Percentiles rank a stretch among this genome's conserved stretches.
Conservation (phyloP, 2,329 filamentous ascomycete species). For the Aspergillus luchuensis region DNA sequence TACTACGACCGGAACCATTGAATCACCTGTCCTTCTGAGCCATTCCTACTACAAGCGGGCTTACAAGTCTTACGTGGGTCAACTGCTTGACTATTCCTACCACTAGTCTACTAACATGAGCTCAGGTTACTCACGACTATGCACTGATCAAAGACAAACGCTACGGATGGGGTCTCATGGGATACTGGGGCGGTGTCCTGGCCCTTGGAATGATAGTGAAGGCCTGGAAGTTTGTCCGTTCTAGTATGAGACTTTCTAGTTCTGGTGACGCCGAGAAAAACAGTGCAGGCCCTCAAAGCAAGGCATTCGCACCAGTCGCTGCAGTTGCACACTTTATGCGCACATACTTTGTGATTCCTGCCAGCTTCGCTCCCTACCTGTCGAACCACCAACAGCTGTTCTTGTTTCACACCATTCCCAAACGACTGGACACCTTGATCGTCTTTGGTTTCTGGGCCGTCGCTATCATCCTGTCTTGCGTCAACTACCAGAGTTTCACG, state of each 20-base stretch:
- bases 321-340: background rate
- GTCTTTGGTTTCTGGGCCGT: constrained; percentile 18
- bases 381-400: constrained; percentile 15
- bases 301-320: background rate
- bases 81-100: background rate
- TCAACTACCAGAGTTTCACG: constrained; percentile 19
- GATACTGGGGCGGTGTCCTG: constrained; percentile 19
- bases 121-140: constrained; percentile 19
- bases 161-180: constrained; percentile 20
- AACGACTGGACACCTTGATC: constrained; percentile 14
- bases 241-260: background rate
- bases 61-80: constrained; percentile 10
- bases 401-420: constrained; percentile 17
- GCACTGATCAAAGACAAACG: constrained; percentile 14
- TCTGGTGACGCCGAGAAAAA: background rate
- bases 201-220: constrained; percentile 13
- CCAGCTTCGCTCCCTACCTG: constrained; percentile 8
- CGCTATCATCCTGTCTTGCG: constrained; percentile 16
- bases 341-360: constrained; percentile 11
- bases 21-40: constrained; percentile 6
- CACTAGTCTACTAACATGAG: background rate
- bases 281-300: background rate
- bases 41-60: constrained; percentile 16
- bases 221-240: background rate
- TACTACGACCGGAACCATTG: constrained; percentile 7